These are phyloP conservation scores for Rhizoclosmatium sp. DNA, from an alignment of 192 early-diverging fungal species.

Conservation along the genomic window DNA sequence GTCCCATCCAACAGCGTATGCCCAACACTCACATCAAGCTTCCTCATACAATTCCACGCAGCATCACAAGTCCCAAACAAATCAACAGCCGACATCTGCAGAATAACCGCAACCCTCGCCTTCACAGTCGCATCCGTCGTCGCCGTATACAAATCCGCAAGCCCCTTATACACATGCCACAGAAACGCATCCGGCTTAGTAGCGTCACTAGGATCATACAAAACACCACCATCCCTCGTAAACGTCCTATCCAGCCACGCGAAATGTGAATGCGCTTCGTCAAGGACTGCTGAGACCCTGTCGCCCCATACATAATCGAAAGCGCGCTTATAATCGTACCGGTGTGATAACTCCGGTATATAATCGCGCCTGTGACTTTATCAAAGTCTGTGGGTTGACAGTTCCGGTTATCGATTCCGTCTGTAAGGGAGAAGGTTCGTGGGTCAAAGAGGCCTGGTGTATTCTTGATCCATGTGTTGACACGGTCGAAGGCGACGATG, in stretches of 20 bases:
- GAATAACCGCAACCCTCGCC: background rate
- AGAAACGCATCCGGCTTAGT: background rate
- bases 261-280: background rate
- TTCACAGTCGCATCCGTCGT: constrained; percentile 1
- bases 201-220: background rate
- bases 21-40: background rate
- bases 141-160: constrained; percentile 8
- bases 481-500: constrained; percentile 28
- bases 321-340: constrained; percentile 2
- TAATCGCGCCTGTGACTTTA: background rate
- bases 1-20: constrained; percentile 29
- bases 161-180: constrained; percentile 7
- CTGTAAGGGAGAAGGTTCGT: background rate
- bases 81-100: background rate
- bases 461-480: constrained; percentile 49
- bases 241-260: background rate
- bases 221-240: background rate
- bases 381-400: constrained; percentile 3
- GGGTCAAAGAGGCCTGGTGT: background rate
- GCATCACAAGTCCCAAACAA: background rate
- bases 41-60: constrained; percentile 28
- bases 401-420: background rate
- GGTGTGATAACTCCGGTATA: background rate
- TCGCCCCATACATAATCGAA: constrained; percentile 2
- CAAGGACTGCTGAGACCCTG: background rate